Evolutionary conservation across 2,329 filamentous ascomycete species (phyloP), one percentile per base, ranked within the genome.

Genomic region (Hymenoscyphus repandus): DNA sequence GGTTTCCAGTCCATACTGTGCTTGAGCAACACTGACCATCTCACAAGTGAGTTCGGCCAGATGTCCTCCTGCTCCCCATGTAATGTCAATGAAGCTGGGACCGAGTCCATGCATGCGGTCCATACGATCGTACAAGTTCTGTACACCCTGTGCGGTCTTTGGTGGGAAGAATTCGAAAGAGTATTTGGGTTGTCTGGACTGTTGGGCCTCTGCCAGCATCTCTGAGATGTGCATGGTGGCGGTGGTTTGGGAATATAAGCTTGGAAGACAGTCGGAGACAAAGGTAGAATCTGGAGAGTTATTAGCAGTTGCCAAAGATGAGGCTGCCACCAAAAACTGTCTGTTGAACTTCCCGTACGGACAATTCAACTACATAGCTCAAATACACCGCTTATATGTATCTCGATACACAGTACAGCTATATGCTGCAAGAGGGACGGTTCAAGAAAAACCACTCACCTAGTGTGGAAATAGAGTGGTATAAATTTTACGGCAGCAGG

Each of bases 101-200:
- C 90, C 93, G 57, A 95, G 82, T 64, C 86, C 82, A 71, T 96
- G 90, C 93, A 99, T 99, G 72, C 91, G 90, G 72, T 99, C 93
- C 88, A 99, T 97, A 62, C 93, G 89, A 64, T 99, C 93, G 77
- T 99, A 99, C 52, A 99, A 84, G 70, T 99, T 99, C 74, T 99
- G 93, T 11, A 99, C 92, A 78, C 93, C 93, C 73, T 93, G 89
- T 10, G 89, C 87, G 6, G 93, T 99, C 76, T 99, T 99, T 36
- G 93, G 93, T 46, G 93, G 93, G 73, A 99, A 99, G 78, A 96
- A 99, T 71, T 99, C 93, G 75, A 99, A 99, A 53, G 93, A 99
- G 77, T 96, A 96, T 67, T 90, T 93, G 51, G 91, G 86, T 64
- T 86, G 81, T 68, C 84, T 83, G 65, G 85, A 82, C 73, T 80